Evolutionary conservation across 768 basidiomycete species (phyloP).

Genomic region (Boletus vermiculosoides): DNA sequence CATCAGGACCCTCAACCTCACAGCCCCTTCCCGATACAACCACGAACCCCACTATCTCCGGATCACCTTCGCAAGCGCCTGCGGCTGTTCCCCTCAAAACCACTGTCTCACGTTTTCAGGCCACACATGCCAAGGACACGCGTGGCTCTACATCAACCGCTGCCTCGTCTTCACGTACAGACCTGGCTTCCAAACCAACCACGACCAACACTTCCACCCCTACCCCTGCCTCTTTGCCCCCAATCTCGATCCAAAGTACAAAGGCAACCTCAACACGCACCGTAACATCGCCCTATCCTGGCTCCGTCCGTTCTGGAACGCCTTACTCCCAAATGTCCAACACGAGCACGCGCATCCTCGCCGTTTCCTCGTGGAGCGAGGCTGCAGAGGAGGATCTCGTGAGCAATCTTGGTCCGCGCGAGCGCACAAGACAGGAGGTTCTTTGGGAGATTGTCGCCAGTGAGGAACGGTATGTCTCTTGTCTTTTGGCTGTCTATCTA

Average conservation of each 20-base stretch:
- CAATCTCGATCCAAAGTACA: slow-evolving; percentile 53
- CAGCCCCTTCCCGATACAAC: slow-evolving; percentile 51
- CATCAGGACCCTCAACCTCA: slow-evolving; percentile 48
- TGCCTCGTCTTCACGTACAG: slow-evolving; percentile 61
- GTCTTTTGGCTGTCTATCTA: slow-evolving; percentile 12
- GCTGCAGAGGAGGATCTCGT: slow-evolving; percentile 93
- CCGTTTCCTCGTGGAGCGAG: slow-evolving; percentile 88
- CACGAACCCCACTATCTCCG: slow-evolving; percentile 33
- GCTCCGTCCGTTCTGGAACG: slow-evolving; percentile 75
- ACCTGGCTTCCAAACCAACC: slow-evolving; percentile 47
- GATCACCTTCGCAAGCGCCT: slow-evolving; percentile 27
- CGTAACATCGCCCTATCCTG: slow-evolving; percentile 59
- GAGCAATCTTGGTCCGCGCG: slow-evolving; percentile 87
- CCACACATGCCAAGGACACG: slow-evolving; percentile 63
- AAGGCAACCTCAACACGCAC: slow-evolving; percentile 62
- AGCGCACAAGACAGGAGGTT: slow-evolving; percentile 94
- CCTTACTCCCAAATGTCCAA: slow-evolving; percentile 80
- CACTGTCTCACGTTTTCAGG: slow-evolving; percentile 74
- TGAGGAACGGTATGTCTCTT: slow-evolving; percentile 74
- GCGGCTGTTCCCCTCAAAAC: slow-evolving; percentile 51
- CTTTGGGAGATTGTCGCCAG: slow-evolving; percentile 95
- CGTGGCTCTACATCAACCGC: slow-evolving; percentile 66
- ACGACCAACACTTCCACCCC: slow-evolving; percentile 50
- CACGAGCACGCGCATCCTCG: slow-evolving; percentile 69
- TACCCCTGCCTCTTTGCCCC: slow-evolving; percentile 55